Evolutionary conservation across 805 yeast genomes (phyloP), one percentile per base, ranked within the genome.

Genomic region (Danielia oregonensis): DNA sequence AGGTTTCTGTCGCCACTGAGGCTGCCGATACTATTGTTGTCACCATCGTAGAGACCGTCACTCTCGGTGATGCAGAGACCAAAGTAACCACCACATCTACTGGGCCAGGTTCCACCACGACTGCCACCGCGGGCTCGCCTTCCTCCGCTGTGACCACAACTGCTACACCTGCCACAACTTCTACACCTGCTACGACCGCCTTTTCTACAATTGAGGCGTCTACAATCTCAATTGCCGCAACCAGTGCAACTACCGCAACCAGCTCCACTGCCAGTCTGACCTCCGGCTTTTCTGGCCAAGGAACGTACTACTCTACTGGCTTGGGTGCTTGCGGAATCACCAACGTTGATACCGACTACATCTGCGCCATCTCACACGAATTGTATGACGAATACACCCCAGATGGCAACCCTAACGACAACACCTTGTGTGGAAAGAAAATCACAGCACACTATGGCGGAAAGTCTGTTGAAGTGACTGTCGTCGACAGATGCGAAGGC

Each of bases 401-500:
- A 17, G 48, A 49, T 36, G 59, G 57, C 14, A 62, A 65, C 51
- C 62, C 70, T 4, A 75, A 71, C 46, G 51, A 66, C 39, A 68
- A 66, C 55, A 63, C 74, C 45, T 61, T 65, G 49, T 77, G 83
- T 55, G 82, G 81, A 34, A 69, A 65, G 55, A 54, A 65, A 48
- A 73, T 76, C 48, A 59, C 55, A 30, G 74, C 75, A 24, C 48
- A 47, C 48, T 70, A 68, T 48, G 56, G 58, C 37, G 78, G 73
- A 32, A 72, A 72, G 50, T 58, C 76, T 11, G 81, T 76, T 38
- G 66, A 62, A 28, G 84, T 78, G 31, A 70, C 72, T 15, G 78
- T 78, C 32, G 72, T 66, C 25, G 84, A 78, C 57, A 59, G 70
- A 43, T 79, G 84, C 59, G 72, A 62, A 35, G 80, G 75, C 16